phyloP scores from a whole-genome alignment of 495 filamentous ascomycete genomes.

The Aspergillus mulundensis region DNA sequence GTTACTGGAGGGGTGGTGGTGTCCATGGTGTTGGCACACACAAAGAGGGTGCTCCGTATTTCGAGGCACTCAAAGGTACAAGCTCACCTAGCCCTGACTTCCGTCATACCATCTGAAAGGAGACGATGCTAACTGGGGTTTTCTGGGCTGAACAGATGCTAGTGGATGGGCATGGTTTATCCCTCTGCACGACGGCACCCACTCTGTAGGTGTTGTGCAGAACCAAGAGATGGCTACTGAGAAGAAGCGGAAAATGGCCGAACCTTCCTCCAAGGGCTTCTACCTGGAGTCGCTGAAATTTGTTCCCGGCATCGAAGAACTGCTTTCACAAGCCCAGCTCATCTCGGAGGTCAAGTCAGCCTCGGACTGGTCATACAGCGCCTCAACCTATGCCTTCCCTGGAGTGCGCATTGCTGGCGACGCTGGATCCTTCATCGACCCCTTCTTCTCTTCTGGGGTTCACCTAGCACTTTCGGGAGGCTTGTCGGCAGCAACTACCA shows the following conservation, averaged over 20 bases:
- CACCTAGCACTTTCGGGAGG: constrained; percentile 45
- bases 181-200: constrained; percentile 25
- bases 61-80: constrained; percentile 33
- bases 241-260: not conserved
- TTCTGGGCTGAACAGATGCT: not conserved
- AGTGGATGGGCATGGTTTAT: constrained; percentile 35
- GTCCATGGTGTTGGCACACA: constrained; percentile 17
- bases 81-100: constrained; percentile 5
- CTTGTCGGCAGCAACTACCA: constrained; percentile 44
- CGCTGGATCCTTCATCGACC: constrained; percentile 43
- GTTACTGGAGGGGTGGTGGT: constrained; percentile 31
- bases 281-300: constrained; percentile 35
- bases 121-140: not conserved
- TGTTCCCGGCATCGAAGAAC: constrained; percentile 20
- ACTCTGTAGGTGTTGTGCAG: constrained; percentile 33
- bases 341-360: constrained; percentile 34
- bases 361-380: constrained; percentile 44
- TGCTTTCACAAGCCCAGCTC: constrained; percentile 28
- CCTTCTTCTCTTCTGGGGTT: constrained; percentile 44
- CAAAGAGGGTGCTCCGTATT: constrained; percentile 26
- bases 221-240: constrained; percentile 24
- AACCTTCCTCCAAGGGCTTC: constrained; percentile 27
- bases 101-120: no score
- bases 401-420: constrained; percentile 35
- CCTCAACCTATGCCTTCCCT: constrained; percentile 33